Evolutionary conservation across 306 rosid genomes (phyloP).

Genomic region (Canavalia ensiformis): DNA sequence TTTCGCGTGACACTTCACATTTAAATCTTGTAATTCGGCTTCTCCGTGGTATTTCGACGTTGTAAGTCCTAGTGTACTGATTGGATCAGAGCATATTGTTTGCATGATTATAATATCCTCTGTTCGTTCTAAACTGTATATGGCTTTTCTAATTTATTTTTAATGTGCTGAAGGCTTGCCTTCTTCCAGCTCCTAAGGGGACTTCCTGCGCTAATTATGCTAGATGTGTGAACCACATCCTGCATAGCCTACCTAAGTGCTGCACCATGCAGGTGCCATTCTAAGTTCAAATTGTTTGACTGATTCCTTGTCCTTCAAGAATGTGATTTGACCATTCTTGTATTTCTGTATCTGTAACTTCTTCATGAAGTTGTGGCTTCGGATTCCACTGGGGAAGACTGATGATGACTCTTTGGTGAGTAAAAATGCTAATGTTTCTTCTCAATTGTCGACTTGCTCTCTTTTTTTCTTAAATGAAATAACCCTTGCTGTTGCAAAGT

Average conservation of each 20-base stretch:
- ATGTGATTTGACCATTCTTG: slow-evolving; percentile 29
- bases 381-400: slow-evolving; percentile 72
- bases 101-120: too few species aligned
- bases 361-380: slow-evolving; percentile 70
- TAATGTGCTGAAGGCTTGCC: slow-evolving; percentile 68
- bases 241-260: slow-evolving; percentile 58
- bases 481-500: not conserved
- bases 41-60: too few species aligned
- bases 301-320: not conserved
- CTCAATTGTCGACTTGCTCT: too few species aligned
- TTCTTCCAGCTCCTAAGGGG: slow-evolving; percentile 81
- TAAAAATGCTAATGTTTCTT: slow-evolving; percentile 16
- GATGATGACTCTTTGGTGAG: slow-evolving; percentile 73
- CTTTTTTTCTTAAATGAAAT: too few species aligned
- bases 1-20: not conserved
- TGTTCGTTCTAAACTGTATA: too few species aligned
- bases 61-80: too few species aligned
- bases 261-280: slow-evolving; percentile 62
- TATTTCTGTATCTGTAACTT: slow-evolving; percentile 21
- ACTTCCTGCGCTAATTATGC: slow-evolving; percentile 75
- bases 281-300: slow-evolving; percentile 8
- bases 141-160: slow-evolving; percentile 15
- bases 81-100: too few species aligned
- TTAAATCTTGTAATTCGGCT: too few species aligned
- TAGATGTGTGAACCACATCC: slow-evolving; percentile 74